Evolutionary conservation across 768 basidiomycete genomes (phyloP).

Genomic region (Termitomyces eurrhizus): DNA sequence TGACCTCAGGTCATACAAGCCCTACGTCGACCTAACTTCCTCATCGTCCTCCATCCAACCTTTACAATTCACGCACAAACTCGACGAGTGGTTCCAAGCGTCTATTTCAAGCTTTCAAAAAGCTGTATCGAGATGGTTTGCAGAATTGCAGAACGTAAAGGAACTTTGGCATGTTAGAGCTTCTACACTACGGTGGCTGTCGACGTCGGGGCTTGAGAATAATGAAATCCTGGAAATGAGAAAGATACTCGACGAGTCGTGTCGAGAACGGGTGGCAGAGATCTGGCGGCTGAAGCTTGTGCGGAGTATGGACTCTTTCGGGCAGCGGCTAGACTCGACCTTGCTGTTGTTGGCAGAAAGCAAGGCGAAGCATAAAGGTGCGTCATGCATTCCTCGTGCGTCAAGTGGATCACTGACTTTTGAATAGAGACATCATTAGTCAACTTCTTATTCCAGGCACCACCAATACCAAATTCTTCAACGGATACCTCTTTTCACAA

Average conservation of each 20-base stretch:
- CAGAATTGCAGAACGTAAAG: conserved; percentile 50
- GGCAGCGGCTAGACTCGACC: conserved; percentile 34
- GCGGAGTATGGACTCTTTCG: conserved; percentile 43
- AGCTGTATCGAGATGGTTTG: too few relatives aligned
- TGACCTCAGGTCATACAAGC: conserved; percentile 73
- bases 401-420: too few relatives aligned
- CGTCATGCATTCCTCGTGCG: not conserved
- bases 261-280: conserved; percentile 45
- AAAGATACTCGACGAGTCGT: conserved; percentile 48
- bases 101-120: too few relatives aligned
- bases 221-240: conserved; percentile 44
- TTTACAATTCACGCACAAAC: conserved; percentile 30
- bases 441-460: conserved; percentile 52
- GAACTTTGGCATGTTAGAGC: conserved; percentile 72
- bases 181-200: conserved; percentile 45
- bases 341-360: conserved; percentile 29
- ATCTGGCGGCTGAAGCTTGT: conserved; percentile 57
- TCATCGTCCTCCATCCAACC: conserved; percentile 48
- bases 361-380: conserved; percentile 26
- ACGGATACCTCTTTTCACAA: conserved; percentile 50
- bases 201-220: conserved; percentile 38
- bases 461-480: conserved; percentile 43
- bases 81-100: too few relatives aligned
- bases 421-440: conserved; percentile 50
- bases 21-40: conserved; percentile 74